Conservation (phyloP, 2,329 filamentous ascomycete genomes). For the Ophiostoma triangulosporum region DNA sequence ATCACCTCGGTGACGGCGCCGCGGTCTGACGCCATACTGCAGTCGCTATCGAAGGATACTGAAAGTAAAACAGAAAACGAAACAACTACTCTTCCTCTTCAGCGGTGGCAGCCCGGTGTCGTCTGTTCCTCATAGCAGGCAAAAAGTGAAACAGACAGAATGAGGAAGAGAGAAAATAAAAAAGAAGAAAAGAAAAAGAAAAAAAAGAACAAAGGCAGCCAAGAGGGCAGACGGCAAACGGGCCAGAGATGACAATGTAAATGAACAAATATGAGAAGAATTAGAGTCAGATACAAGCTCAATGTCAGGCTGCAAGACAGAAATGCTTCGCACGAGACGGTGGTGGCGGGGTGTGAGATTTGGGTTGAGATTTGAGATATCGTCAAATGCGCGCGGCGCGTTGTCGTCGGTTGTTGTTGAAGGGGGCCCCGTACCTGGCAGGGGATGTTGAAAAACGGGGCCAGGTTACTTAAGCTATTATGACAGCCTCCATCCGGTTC, state of each 20-base stretch:
- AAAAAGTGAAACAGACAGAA: neutral
- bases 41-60: no score
- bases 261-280: neutral
- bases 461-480: neutral
- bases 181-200: neutral
- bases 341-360: neutral
- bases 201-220: neutral
- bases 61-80: no score
- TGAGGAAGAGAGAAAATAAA: neutral
- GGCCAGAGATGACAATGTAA: neutral
- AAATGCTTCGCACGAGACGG: neutral
- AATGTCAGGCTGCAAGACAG: no score
- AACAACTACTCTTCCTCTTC: neutral
- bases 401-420: neutral
- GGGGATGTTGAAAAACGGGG: neutral
- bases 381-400: neutral
- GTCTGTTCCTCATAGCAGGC: slow-evolving; percentile 8
- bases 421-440: no score
- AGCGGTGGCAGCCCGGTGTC: neutral
- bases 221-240: neutral
- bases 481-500: neutral
- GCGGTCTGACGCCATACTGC: slow-evolving; percentile 4
- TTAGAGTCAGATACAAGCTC: no score
- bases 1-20: slow-evolving; percentile 8
- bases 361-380: neutral